Base-by-base conservation (phyloP, 2,329 filamentous ascomycete species). In the Fusarium sacchari region DNA sequence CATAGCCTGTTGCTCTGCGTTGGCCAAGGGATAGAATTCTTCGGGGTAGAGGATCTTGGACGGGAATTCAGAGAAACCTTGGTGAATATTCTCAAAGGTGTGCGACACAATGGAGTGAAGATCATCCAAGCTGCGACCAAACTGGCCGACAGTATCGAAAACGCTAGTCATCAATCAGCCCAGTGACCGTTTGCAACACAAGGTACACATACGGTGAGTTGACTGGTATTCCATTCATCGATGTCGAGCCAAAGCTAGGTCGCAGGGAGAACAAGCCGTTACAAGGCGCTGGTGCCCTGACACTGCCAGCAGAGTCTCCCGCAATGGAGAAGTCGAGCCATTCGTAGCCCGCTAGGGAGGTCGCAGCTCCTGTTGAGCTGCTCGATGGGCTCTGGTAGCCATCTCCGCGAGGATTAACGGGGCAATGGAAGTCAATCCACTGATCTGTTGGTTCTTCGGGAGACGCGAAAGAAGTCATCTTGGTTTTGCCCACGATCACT, bases 131-230 rank as follows among this genome's bases (percentile, higher is more conserved):
- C 32, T 53, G 7, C 49, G 49, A 2, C n/a, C n/a, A 52, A 52
- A 52, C 9, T 36, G 49, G 5, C 49, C 50, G 9, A 28, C 24
- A 18, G 34, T 53, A n/a, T 53, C 34, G 13, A 53, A 28, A 0
- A 24, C 24, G 2, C 50, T 53, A 4, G 18, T 5, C n/a, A 0
- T 28, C 7, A 0, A n/a, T 53, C n/a, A 37, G 14, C 3, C 13
- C 32, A 9, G 47, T 13, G 4, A 1, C 11, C 11, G 3, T 34
- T 12, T 17, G 30, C 7, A 50, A 3, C 11, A 24, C 17, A 10
- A 18, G 5, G 24, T 5, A 22, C 8, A 30, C 32, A 53, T n/a
- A 53, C 50, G 34, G 24, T 7, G 50, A 53, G n/a, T 53, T 39
- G 20, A 1, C 24, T 5, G 50, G 50, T 28, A 39, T 53, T 12